These are phyloP conservation scores for Tricholoma matsutake DNA, from an alignment of 768 basidiomycete species.

Conservation along the genomic window DNA sequence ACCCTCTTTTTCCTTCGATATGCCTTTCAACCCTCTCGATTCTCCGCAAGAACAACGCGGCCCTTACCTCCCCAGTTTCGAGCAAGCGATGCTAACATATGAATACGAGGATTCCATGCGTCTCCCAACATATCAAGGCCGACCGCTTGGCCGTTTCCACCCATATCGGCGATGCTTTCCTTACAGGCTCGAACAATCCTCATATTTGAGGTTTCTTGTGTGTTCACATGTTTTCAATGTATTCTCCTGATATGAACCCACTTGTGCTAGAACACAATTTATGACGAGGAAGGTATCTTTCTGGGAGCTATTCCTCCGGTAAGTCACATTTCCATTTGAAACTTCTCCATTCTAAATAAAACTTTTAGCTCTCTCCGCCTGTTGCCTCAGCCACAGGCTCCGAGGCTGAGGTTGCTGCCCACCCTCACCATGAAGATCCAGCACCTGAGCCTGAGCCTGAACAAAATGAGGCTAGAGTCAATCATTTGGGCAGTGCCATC, in stretches of 20 bases:
- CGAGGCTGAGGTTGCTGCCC: background rate
- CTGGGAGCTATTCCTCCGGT: conserved; percentile 16
- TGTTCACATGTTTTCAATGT: background rate
- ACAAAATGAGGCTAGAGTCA: background rate
- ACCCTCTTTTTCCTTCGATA: background rate
- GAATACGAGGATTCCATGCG: conserved; percentile 11
- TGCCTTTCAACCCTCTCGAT: background rate
- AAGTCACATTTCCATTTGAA: background rate
- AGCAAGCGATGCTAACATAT: conserved; percentile 3
- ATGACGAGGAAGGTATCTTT: conserved; percentile 18
- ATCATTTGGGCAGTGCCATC: background rate
- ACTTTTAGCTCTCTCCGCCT: background rate
- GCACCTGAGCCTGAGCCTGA: background rate
- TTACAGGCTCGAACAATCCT: background rate
- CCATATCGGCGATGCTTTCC: conserved; percentile 9
- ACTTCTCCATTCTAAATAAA: background rate
- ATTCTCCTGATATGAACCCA: background rate
- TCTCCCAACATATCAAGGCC: conserved; percentile 10
- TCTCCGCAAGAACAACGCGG: background rate
- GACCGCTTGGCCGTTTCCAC: conserved; percentile 9
- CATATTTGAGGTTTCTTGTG: background rate
- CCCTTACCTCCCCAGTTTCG: conserved; percentile 3
- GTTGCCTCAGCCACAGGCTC: background rate
- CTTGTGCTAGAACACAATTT: conserved; percentile 23
- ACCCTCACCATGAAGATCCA: background rate